Evolutionary conservation across 2,329 filamentous ascomycete species (phyloP).

Genomic region (Colletotrichum incanum): DNA sequence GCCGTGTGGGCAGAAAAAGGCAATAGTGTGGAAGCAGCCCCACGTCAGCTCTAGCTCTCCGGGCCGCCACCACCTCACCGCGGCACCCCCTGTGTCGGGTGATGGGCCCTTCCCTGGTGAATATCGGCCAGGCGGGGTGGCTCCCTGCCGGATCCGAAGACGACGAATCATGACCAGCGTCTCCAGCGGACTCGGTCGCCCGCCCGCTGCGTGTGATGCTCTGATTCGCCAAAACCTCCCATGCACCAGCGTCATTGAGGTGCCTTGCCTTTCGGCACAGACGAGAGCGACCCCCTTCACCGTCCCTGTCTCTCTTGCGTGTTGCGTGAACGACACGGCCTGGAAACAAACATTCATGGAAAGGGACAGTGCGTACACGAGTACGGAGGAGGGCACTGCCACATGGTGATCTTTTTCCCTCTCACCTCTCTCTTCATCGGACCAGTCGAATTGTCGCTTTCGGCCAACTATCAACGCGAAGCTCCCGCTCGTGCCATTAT

Average conservation of each 20-base stretch:
- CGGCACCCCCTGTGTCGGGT: conserved; percentile 27
- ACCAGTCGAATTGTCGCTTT: not conserved
- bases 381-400: not conserved
- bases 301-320: not conserved
- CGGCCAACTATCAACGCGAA: not conserved
- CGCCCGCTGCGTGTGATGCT: conserved; percentile 4
- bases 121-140: conserved; percentile 21
- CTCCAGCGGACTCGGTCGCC: not conserved
- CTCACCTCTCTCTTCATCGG: not conserved
- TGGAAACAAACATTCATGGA: not conserved
- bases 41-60: conserved; percentile 16
- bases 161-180: conserved; percentile 30
- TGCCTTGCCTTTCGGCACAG: not conserved
- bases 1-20: not conserved
- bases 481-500: not conserved
- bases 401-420: not conserved
- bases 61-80: conserved; percentile 25
- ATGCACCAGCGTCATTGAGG: not conserved
- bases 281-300: not conserved
- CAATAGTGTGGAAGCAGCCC: conserved; percentile 4
- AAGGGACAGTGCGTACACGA: conserved; percentile 5
- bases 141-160: conserved; percentile 30
- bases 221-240: conserved; percentile 16
- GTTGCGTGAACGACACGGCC: not conserved
- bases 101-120: conserved; percentile 27